Evolutionary conservation across 2,329 filamentous ascomycete species (phyloP).

Genomic region (Cryphonectria nitschkei): DNA sequence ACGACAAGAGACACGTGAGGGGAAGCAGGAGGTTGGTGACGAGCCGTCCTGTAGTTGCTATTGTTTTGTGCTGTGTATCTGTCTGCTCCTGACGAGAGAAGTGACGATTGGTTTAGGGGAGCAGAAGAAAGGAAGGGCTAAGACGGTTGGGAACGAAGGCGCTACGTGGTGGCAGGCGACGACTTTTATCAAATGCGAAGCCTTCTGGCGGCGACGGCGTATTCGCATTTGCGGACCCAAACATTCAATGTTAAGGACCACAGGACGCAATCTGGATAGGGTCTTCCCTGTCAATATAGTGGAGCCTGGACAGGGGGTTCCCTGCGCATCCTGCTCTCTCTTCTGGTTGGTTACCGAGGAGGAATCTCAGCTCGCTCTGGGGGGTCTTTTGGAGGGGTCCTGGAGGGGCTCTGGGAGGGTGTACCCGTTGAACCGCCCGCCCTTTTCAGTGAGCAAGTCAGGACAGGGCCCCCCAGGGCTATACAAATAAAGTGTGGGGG

Average conservation of each 20-base stretch:
- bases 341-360: not conserved
- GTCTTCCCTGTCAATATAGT: not conserved
- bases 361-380: not conserved
- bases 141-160: not conserved
- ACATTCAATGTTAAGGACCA: not conserved
- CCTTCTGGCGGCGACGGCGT: not conserved
- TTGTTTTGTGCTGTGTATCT: not conserved
- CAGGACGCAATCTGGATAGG: not conserved
- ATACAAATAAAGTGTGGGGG: not conserved
- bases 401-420: not conserved
- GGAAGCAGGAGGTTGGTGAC: not conserved
- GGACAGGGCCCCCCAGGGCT: not conserved
- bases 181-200: conserved; percentile 6
- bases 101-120: not conserved
- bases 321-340: not conserved
- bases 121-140: not conserved
- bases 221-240: not conserved
- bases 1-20: not conserved
- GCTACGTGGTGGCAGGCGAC: not conserved
- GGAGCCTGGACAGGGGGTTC: not conserved
- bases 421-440: not conserved
- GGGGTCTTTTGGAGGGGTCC: not conserved
- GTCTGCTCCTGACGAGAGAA: not conserved
- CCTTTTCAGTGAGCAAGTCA: not conserved
- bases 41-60: not conserved